These are phyloP conservation scores for Paradendryphiella salina DNA, from an alignment of 2,329 filamentous ascomycete genomes.

Conservation along the genomic window DNA sequence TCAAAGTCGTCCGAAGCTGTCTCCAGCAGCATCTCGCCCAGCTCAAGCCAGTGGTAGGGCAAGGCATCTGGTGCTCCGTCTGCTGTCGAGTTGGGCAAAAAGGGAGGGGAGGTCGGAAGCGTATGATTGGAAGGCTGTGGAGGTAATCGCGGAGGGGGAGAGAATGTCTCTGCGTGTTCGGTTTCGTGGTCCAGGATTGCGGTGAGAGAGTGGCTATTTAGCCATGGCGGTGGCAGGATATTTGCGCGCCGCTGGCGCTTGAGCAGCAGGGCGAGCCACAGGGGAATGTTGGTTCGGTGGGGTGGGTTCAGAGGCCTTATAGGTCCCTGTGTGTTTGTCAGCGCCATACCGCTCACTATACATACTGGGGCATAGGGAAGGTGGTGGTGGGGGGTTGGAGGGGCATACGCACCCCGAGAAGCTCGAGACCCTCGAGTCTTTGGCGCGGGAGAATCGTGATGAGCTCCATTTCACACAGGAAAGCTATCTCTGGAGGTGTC, in stretches of 20 bases:
- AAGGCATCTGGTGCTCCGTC: constrained; percentile 69
- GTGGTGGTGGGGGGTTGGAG: constrained; percentile 35
- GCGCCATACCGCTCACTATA: not conserved
- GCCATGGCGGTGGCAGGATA: constrained; percentile 88
- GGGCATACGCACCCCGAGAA: constrained; percentile 74
- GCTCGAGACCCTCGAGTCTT: constrained; percentile 78
- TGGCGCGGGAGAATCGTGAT: constrained; percentile 92
- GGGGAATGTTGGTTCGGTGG: constrained; percentile 74
- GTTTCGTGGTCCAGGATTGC: constrained; percentile 82
- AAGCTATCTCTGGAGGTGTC: constrained; percentile 85
- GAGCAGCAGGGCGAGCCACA: constrained; percentile 93
- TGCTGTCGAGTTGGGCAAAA: constrained; percentile 74
- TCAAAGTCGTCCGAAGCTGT: constrained; percentile 82
- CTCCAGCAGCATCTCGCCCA: constrained; percentile 83
- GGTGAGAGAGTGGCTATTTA: constrained; percentile 73
- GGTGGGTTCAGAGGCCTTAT: constrained; percentile 79
- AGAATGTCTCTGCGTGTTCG: constrained; percentile 68
- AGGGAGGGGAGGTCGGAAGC: constrained; percentile 63
- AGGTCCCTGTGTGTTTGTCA: constrained; percentile 63
- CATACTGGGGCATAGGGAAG: not conserved
- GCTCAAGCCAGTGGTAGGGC: constrained; percentile 94
- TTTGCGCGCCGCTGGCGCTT: constrained; percentile 94
- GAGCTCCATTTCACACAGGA: constrained; percentile 96
- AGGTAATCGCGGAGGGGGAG: constrained; percentile 75
- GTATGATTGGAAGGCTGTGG: constrained; percentile 55